Base-by-base conservation (phyloP, 2,329 filamentous ascomycete genomes). In the Aspergillus oerlinghausenensis region DNA sequence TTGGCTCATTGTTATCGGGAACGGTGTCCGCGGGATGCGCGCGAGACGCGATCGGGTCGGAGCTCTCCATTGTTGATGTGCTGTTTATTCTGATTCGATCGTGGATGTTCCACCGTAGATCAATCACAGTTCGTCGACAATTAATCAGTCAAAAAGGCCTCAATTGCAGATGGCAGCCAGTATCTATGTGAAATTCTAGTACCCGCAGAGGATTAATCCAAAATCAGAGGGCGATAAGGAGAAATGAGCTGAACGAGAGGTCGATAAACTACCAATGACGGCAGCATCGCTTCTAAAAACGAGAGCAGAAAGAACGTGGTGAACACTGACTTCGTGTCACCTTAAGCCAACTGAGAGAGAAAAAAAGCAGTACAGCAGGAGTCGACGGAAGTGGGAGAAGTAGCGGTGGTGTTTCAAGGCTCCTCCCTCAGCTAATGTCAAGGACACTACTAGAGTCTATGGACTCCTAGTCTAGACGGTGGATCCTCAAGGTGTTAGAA, bases 61-160 rank as follows among this genome's bases (percentile, higher is more conserved):
- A 57, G 49, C 42, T 56, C n/a, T 69, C 65, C 65, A 73, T 72
- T 51, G 47, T 54, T 14, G 52, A 49, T 54, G 54, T n/a, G 9
- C 21, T 45, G 21, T 40, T 40, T 19, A 47, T 57, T n/a, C 48
- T 9, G 17, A 47, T n/a, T 26, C 28, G 45, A 25, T 48, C 40
- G 28, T 11, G 19, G 3, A 23, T 11, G 21, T 4, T 43, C 42
- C 45, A 28, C 35, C 40, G n/a, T 7, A 52, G 25, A 35, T 49
- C 49, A 56, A 51, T 45, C 47, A 48, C 55, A 50, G 56, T 61
- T 58, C 53, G 50, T 52, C 32, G 35, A 51, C 42, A 47, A 28
- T 50, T 29, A 48, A 48, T 52, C 19, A 28, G 50, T 51, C 21
- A 52, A 50, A 45, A 35, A 17, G 32, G 32, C 32, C 3, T n/a